Evolutionary conservation across 129 eudicot genomes (phyloP).

Genomic region (Deinandra increscens): DNA sequence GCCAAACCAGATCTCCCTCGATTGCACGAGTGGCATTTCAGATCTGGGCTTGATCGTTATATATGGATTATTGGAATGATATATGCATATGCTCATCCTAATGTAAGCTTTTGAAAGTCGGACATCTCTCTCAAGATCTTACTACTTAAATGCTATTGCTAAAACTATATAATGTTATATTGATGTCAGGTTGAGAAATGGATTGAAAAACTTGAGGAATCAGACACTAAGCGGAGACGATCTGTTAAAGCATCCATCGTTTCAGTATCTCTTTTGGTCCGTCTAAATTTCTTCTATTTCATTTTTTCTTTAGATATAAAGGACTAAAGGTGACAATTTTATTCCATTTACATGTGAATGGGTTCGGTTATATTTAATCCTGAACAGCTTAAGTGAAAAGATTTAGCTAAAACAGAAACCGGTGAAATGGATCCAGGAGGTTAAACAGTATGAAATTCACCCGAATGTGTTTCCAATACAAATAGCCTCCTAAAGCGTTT

Average conservation of each 20-base stretch:
- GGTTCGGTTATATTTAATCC: not conserved
- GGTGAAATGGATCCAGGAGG: not conserved
- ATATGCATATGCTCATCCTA: conserved; percentile 89
- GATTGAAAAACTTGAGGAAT: conserved; percentile 94
- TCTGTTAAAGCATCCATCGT: conserved; percentile 64
- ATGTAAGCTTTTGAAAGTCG: conserved; percentile 51
- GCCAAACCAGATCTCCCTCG: conserved; percentile 91
- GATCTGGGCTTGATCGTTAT: too few relatives aligned
- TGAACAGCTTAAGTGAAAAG: not conserved
- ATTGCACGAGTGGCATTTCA: conserved; percentile 91
- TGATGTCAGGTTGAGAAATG: conserved; percentile 72
- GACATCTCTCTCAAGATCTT: not conserved
- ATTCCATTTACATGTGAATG: not conserved
- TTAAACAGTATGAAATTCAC: not conserved
- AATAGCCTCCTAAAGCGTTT: too few relatives aligned
- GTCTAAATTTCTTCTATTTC: conserved; percentile 11
- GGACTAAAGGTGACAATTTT: not conserved
- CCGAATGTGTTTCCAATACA: not conserved
- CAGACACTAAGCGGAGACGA: conserved; percentile 68
- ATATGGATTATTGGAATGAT: conserved; percentile 97
- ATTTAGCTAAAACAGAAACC: conserved; percentile 5
- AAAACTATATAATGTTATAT: not conserved
- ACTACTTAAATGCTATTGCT: conserved; percentile 8
- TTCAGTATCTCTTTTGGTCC: conserved; percentile 57
- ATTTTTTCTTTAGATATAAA: not conserved